phyloP scores from a whole-genome alignment of 2,329 filamentous ascomycete genomes.

The Amylocarpus encephaloides region DNA sequence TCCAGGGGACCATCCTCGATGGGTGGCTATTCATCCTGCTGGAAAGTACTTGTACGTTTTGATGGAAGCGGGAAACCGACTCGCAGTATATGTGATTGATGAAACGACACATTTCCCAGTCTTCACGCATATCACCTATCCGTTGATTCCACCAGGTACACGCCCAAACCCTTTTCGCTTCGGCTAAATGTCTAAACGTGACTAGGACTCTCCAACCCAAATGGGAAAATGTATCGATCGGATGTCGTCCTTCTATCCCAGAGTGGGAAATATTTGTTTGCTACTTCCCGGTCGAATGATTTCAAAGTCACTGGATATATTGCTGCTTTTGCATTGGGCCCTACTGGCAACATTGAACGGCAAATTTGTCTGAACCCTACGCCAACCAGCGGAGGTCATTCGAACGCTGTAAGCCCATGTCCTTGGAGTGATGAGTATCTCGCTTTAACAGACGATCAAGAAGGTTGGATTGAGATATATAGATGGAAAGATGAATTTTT shows the following conservation, averaged over 20 bases:
- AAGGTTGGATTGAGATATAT: constrained; percentile 83
- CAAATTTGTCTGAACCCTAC: constrained; percentile 80
- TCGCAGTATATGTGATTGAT: constrained; percentile 78
- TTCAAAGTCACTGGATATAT: constrained; percentile 76
- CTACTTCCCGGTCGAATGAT: constrained; percentile 73
- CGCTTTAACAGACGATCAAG: constrained; percentile 83
- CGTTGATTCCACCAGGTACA: constrained; percentile 71
- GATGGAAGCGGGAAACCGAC: constrained; percentile 82
- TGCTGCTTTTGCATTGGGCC: constrained; percentile 66
- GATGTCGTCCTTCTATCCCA: constrained; percentile 72
- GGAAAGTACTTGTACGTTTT: constrained; percentile 77
- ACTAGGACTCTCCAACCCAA: constrained; percentile 31
- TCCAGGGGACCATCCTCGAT: constrained; percentile 71
- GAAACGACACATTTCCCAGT: constrained; percentile 65
- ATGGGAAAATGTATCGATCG: constrained; percentile 64
- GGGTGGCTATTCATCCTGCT: constrained; percentile 77
- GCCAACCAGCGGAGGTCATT: constrained; percentile 80
- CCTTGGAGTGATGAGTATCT: constrained; percentile 84
- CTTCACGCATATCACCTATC: constrained; percentile 70
- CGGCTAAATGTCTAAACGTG: constrained; percentile 6
- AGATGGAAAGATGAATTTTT: constrained; percentile 79
- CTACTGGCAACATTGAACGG: constrained; percentile 63
- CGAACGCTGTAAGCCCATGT: constrained; percentile 79
- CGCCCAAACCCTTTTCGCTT: not conserved
- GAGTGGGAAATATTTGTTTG: constrained; percentile 72